phyloP scores from a whole-genome alignment of 1,139 yeast genomes.

The Scheffersomyces insectosa region DNA sequence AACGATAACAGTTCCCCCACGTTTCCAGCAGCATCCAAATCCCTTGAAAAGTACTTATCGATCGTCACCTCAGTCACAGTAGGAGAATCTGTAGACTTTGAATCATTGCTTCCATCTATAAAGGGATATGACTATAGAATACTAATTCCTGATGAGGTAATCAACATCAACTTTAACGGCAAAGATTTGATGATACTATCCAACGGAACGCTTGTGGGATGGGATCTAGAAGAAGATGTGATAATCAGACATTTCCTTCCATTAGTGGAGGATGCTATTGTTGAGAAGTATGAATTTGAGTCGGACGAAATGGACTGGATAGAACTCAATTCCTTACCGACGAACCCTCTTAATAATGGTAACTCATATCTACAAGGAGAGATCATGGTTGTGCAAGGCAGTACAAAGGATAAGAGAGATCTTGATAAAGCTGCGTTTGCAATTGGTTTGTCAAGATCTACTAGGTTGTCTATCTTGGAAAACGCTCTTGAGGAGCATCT shows the following conservation, averaged over 20 bases:
- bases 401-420: slow-evolving; percentile 44
- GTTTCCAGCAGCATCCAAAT: slow-evolving; percentile 17
- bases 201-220: slow-evolving; percentile 51
- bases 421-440: slow-evolving; percentile 88
- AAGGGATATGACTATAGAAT: slow-evolving; percentile 35
- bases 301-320: slow-evolving; percentile 87
- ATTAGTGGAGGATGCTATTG: slow-evolving; percentile 30
- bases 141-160: slow-evolving; percentile 73
- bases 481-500: slow-evolving; percentile 68
- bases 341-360: slow-evolving; percentile 28
- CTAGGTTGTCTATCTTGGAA: slow-evolving; percentile 80
- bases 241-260: slow-evolving; percentile 53
- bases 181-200: slow-evolving; percentile 29
- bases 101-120: slow-evolving; percentile 34
- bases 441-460: slow-evolving; percentile 81
- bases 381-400: slow-evolving; percentile 61
- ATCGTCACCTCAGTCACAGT: slow-evolving; percentile 63
- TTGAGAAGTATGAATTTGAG: slow-evolving; percentile 54
- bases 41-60: slow-evolving; percentile 28
- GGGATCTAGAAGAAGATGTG: slow-evolving; percentile 68
- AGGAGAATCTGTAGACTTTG: slow-evolving; percentile 67
- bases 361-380: slow-evolving; percentile 63
- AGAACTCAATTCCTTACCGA: slow-evolving; percentile 39
- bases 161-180: slow-evolving; percentile 34
- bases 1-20: slow-evolving; percentile 22